These are phyloP conservation scores for Pluteus cervinus DNA, from an alignment of 768 basidiomycete species.

Conservation along the genomic window DNA sequence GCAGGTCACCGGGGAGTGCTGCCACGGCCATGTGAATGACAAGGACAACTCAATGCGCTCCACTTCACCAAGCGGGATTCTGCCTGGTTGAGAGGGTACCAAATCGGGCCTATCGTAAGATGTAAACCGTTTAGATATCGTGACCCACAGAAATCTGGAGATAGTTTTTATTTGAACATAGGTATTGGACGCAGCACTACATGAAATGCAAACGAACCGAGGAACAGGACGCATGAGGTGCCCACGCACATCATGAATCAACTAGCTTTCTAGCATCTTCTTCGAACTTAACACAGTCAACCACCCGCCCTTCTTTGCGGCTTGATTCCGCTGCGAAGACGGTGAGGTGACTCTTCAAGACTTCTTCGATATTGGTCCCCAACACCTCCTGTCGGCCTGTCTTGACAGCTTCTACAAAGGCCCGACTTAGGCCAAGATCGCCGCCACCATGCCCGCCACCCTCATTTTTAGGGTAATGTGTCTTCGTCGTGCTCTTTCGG, in stretches of 20 bases:
- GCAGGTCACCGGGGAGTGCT: too few relatives aligned
- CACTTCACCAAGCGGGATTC: too few relatives aligned
- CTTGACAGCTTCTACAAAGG: conserved; percentile 74
- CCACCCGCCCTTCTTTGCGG: conserved; percentile 58
- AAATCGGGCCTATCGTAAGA: too few relatives aligned
- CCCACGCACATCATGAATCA: background rate
- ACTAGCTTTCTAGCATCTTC: conserved; percentile 30
- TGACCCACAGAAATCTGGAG: too few relatives aligned
- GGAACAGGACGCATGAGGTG: background rate
- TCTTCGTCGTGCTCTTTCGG: conserved; percentile 41
- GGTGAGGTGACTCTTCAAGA: conserved; percentile 72
- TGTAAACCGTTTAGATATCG: too few relatives aligned
- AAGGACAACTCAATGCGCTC: too few relatives aligned
- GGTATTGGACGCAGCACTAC: too few relatives aligned
- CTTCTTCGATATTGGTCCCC: conserved; percentile 61
- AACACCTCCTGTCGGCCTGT: conserved; percentile 56
- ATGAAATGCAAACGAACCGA: too few relatives aligned
- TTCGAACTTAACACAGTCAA: conserved; percentile 69
- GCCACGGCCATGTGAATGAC: too few relatives aligned
- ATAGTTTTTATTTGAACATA: too few relatives aligned
- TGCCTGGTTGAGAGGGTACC: too few relatives aligned
- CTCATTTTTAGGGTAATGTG: conserved; percentile 43
- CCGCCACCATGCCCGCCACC: conserved; percentile 83
- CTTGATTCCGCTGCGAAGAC: conserved; percentile 87
- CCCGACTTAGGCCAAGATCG: conserved; percentile 66